phyloP scores from a whole-genome alignment of 805 yeast species.

The Spathaspora hagerdaliae region DNA sequence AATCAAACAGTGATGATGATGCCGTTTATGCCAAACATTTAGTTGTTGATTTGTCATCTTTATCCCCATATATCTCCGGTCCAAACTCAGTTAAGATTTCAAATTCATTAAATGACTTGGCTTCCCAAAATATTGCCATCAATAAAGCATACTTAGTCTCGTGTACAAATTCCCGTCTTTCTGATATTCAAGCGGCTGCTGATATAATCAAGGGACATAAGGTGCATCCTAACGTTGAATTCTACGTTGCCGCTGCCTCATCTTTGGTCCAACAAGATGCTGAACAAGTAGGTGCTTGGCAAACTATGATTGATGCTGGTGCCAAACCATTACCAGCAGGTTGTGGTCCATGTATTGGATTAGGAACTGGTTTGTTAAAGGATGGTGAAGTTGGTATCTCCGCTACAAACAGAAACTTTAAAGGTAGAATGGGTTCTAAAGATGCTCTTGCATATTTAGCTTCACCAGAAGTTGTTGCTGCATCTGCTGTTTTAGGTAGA shows the following conservation, averaged over 20 bases:
- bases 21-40: conserved; percentile 88
- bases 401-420: conserved; percentile 97
- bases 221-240: conserved; percentile 86
- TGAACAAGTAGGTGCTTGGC: conserved; percentile 89
- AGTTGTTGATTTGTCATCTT: conserved; percentile 70
- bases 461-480: conserved; percentile 98
- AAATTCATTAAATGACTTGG: conserved; percentile 69
- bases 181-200: conserved; percentile 95
- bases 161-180: conserved; percentile 91
- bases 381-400: conserved; percentile 98
- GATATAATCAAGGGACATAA: conserved; percentile 76
- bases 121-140: conserved; percentile 68
- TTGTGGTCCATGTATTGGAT: conserved; percentile 98
- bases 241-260: conserved; percentile 97
- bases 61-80: conserved; percentile 89
- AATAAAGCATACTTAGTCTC: conserved; percentile 97
- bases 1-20: conserved; percentile 58
- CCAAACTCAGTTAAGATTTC: conserved; percentile 96
- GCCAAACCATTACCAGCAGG: conserved; percentile 96
- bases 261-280: conserved; percentile 92
- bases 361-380: conserved; percentile 89
- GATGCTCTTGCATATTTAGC: conserved; percentile 96
- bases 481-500: conserved; percentile 92
- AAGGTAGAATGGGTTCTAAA: conserved; percentile 98
- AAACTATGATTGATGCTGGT: conserved; percentile 84